Evolutionary conservation across 371 early-diverging fungal genomes (phyloP).

Genomic region (Sporodiniella umbellata): DNA sequence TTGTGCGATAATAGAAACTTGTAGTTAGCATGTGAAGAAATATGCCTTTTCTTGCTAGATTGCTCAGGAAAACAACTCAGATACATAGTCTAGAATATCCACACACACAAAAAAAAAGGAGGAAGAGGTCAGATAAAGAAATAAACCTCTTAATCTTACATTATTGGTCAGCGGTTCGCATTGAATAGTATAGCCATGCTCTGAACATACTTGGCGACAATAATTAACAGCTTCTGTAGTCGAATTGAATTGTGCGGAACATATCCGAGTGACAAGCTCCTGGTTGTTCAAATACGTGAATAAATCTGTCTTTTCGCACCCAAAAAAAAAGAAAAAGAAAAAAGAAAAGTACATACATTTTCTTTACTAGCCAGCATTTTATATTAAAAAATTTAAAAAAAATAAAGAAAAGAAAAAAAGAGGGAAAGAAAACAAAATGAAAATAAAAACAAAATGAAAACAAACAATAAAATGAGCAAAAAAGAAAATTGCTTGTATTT

Average conservation of each 20-base stretch:
- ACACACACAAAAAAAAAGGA: background rate
- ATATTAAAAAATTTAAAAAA: slow-evolving; percentile 1
- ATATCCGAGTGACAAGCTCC: background rate
- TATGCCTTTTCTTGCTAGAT: slow-evolving; percentile 29
- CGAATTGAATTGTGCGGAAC: slow-evolving; percentile 20
- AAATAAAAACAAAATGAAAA: too few species aligned
- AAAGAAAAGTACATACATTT: background rate
- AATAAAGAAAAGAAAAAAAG: slow-evolving; percentile 9
- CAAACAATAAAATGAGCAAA: too few species aligned
- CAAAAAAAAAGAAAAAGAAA: too few species aligned
- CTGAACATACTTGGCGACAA: slow-evolving; percentile 32
- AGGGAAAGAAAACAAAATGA: slow-evolving; percentile 2
- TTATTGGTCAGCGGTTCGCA: slow-evolving; percentile 36
- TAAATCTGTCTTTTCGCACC: too few species aligned
- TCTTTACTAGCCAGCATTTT: slow-evolving; percentile 5
- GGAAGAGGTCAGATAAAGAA: background rate
- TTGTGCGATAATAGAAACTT: slow-evolving; percentile 48
- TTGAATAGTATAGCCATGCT: slow-evolving; percentile 39
- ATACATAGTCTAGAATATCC: slow-evolving; percentile 43
- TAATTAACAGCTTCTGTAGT: slow-evolving; percentile 33
- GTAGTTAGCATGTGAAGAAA: slow-evolving; percentile 31
- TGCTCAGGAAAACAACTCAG: slow-evolving; percentile 50
- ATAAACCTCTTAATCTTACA: slow-evolving; percentile 20
- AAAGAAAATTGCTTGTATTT: too few species aligned
- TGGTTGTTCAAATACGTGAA: background rate